A percentile compares a stretch with the other conserved stretches of the same genome.
These are phyloP conservation scores for Sanghuangporus weigelae DNA, from an alignment of 1,284 basidiomycete species.

Conservation along the genomic window DNA sequence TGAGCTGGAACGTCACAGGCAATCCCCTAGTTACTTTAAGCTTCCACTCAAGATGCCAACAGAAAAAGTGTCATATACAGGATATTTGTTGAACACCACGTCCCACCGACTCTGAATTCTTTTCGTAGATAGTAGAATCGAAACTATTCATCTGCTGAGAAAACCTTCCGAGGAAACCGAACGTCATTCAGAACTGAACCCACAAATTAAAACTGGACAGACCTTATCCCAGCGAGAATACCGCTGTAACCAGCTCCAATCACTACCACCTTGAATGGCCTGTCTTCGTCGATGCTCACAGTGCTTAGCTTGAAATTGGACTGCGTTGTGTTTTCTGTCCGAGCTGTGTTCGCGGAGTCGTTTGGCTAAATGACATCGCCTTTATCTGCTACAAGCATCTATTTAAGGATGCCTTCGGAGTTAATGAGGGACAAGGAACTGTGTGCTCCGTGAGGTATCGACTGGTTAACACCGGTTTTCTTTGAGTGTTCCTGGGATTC, in stretches of 20 bases:
- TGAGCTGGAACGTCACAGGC: constrained; percentile 57
- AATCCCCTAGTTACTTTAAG: constrained; percentile 35
- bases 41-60: background rate
- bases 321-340: too few species aligned
- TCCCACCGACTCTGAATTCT: constrained; percentile 53
- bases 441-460: too few species aligned
- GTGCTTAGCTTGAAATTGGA: background rate
- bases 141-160: constrained; percentile 56
- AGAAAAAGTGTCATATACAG: constrained; percentile 21
- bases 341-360: too few species aligned
- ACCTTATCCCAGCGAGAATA: constrained; percentile 24
- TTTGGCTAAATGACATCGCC: too few species aligned
- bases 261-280: constrained; percentile 20
- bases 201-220: constrained; percentile 25
- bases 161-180: constrained; percentile 49
- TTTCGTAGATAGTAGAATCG: constrained; percentile 57
- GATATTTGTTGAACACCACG: constrained; percentile 44
- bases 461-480: too few species aligned
- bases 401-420: too few species aligned
- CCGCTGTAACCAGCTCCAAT: constrained; percentile 27
- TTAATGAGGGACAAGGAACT: too few species aligned
- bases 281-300: constrained; percentile 17
- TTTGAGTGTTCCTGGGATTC: too few species aligned
- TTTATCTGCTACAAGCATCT: too few species aligned
- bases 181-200: constrained; percentile 43